Conservation (phyloP, 306 rosid species). For the Medicago truncatula region MtrunA17r5.0-ANR NC_053044.1:53399001-53399500, state of each 20-base stretch:
- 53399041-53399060: slow-evolving; percentile 54
- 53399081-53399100: slow-evolving; percentile 68
- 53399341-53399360: slow-evolving; percentile 77
- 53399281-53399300: slow-evolving; percentile 78
- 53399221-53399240: slow-evolving; percentile 43
- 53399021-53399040: slow-evolving; percentile 68
- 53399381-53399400: slow-evolving; percentile 76
- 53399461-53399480: slow-evolving; percentile 67
- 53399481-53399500: slow-evolving; percentile 81
- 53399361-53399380: slow-evolving; percentile 70
- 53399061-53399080: slow-evolving; percentile 67
- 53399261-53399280: slow-evolving; percentile 63
- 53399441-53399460: slow-evolving; percentile 90
- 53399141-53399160: slow-evolving; percentile 83
- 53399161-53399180: slow-evolving; percentile 73
- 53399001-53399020: slow-evolving; percentile 59
- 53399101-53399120: slow-evolving; percentile 80
- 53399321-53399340: slow-evolving; percentile 53
- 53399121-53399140: slow-evolving; percentile 74
- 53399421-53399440: slow-evolving; percentile 78
- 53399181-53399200: slow-evolving; percentile 67
- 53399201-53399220: slow-evolving; percentile 46
- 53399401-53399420: slow-evolving; percentile 54
- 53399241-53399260: slow-evolving; percentile 51
- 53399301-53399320: slow-evolving; percentile 78